Evolutionary conservation across 495 filamentous ascomycete species (phyloP), one percentile per base, ranked within the genome.

Genomic region (Aspergillus baeticus): DNA sequence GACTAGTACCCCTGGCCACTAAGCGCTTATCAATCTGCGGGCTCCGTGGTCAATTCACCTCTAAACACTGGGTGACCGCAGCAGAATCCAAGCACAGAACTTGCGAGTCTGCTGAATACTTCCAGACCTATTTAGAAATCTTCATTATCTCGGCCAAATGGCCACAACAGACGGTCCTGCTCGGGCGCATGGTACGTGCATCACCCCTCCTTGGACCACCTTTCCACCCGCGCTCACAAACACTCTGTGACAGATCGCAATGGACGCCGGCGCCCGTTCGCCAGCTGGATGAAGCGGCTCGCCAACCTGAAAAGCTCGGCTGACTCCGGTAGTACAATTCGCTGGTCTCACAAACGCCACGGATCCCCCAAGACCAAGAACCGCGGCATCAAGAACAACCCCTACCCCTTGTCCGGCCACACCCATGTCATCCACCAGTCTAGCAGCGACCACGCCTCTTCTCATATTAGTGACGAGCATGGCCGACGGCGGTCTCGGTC

Each of bases 261-360:
- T 72, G 78, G 77, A 54, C 88, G 91, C 51, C 87, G 91, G 48
- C 86, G 87, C 46, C 93, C 93, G 5, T 97, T 98, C 70, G 84
- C 92, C 20, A 87, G 83, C 39, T 92, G 92, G 87, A 90, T 98
- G 85, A 96, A 93, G 79, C 91, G 92, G 58, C 82, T 98, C 23
- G 86, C 91, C 29, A 94, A 84, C 66, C 81, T 96, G 58, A 96
- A 93, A 69, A 80, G 70, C 57, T 80, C 79, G 67, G 58, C 81
- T 26, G 80, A 82, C 5, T 73, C 79, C 6, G 65, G 66, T n/a
- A 65, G 66, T n/a, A 65, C 76, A n/a, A 72, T 66, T 47, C 69
- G 72, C 14, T 75, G 71, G 67, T 72, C 77, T 3, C 67, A 79
- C 55, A 86, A 81, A 65, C 80, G 81, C 53, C 60, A 67, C 52